Evolutionary conservation across 495 filamentous ascomycete species (phyloP).

Genomic region (Talaromyces nanjingensis): DNA sequence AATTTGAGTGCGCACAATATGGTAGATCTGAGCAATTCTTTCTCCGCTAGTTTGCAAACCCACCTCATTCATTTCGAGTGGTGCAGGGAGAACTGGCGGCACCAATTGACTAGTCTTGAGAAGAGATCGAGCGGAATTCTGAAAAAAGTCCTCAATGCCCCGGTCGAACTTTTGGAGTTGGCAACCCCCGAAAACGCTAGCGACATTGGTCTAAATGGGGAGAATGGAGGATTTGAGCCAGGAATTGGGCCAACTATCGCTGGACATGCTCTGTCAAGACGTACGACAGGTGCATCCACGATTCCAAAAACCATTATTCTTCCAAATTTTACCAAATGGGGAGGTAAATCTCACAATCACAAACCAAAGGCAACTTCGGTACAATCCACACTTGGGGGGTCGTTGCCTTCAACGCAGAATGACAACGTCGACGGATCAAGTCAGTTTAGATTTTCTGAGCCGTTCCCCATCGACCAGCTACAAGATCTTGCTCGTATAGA

Average conservation of each 20-base stretch:
- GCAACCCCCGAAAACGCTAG: neutral
- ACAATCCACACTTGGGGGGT: neutral
- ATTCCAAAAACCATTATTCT: neutral
- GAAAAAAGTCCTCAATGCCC: neutral
- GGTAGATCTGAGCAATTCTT: neutral
- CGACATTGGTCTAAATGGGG: neutral
- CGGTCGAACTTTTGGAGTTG: neutral
- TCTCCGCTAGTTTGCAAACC: neutral
- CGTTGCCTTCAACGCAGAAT: neutral
- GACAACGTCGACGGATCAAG: neutral
- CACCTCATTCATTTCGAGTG: slow-evolving; percentile 1
- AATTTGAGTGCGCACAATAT: neutral
- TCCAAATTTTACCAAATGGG: neutral
- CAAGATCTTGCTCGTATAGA: slow-evolving; percentile 1
- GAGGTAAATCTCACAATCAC: neutral
- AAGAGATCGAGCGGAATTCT: neutral
- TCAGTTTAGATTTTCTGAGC: neutral
- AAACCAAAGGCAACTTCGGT: neutral
- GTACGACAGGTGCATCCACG: neutral
- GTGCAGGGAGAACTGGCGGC: slow-evolving; percentile 4
- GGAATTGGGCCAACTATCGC: neutral
- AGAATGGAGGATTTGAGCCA: neutral
- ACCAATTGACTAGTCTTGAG: neutral
- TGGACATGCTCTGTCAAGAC: neutral
- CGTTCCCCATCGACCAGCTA: neutral